phyloP scores from a whole-genome alignment of 345 rosid species.

The Euphorbia tirucalli region DNA sequence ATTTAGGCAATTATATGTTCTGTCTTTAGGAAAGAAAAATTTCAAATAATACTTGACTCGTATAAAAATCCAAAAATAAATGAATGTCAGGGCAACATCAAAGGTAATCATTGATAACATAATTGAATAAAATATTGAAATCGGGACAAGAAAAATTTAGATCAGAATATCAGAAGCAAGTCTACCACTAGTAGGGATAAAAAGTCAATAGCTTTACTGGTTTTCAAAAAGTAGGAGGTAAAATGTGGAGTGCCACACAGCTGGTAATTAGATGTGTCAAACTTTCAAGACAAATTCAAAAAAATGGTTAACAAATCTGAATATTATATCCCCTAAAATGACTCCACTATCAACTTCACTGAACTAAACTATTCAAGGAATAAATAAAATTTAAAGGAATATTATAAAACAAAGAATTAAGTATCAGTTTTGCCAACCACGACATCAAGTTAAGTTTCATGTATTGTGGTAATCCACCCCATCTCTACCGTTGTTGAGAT shows the following conservation, averaged over 20 bases:
- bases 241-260: neutral
- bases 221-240: neutral
- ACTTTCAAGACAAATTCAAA: neutral
- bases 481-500: too few relatives aligned
- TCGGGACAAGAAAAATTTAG: neutral
- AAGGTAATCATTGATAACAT: neutral
- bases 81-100: neutral
- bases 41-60: neutral
- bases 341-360: neutral
- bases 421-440: too few relatives aligned
- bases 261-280: neutral
- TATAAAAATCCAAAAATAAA: neutral
- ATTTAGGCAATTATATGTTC: neutral
- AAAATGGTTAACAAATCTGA: neutral
- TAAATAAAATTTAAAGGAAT: too few relatives aligned
- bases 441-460: too few relatives aligned
- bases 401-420: too few relatives aligned
- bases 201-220: conserved; percentile 1
- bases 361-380: neutral
- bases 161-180: neutral
- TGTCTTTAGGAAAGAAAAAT: neutral
- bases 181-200: neutral
- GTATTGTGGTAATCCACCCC: too few relatives aligned
- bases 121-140: neutral
- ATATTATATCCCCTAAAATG: neutral